Percentiles rank a stretch among this genome's conserved stretches.
Evolutionary conservation across 768 basidiomycete species (phyloP).

Genomic region (Cyclocybe aegerita): DNA sequence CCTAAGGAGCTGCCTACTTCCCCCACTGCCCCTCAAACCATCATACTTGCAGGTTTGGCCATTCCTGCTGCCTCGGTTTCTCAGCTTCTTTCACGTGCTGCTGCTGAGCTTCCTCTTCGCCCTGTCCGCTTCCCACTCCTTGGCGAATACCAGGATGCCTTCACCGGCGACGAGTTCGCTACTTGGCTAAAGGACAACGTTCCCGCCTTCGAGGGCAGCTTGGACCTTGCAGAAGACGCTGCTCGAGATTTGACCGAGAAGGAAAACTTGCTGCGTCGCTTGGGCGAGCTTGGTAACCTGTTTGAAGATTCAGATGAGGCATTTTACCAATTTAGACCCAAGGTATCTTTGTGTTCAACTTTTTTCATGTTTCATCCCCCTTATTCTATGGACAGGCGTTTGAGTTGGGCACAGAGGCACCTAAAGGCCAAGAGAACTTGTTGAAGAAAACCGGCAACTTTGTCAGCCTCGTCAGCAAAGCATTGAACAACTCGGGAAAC

Average conservation of each 20-base stretch:
- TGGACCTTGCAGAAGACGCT: conserved; percentile 79
- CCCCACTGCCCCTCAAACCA: conserved; percentile 45
- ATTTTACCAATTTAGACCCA: conserved; percentile 82
- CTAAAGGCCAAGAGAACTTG: conserved; percentile 47
- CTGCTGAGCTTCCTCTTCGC: conserved; percentile 66
- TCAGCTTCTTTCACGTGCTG: conserved; percentile 68
- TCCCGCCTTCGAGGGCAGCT: conserved; percentile 71
- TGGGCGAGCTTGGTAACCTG: conserved; percentile 82
- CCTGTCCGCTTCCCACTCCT: conserved; percentile 75
- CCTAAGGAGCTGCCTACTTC: conserved; percentile 38
- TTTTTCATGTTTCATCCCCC: background rate
- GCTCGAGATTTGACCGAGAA: conserved; percentile 61
- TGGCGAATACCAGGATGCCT: conserved; percentile 84
- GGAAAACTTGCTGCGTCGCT: conserved; percentile 63
- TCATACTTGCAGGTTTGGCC: conserved; percentile 76
- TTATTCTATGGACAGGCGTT: conserved; percentile 51
- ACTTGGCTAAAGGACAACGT: conserved; percentile 81
- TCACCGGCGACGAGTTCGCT: conserved; percentile 88
- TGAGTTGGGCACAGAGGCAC: conserved; percentile 39
- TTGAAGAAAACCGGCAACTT: conserved; percentile 70
- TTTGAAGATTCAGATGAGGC: conserved; percentile 79
- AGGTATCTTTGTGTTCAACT: conserved; percentile 43
- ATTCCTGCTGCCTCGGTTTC: conserved; percentile 66
- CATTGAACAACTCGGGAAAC: conserved; percentile 49
- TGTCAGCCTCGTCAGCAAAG: conserved; percentile 72